phyloP scores from a whole-genome alignment of 495 filamentous ascomycete species.

The Annulohypoxylon bovei region DNA sequence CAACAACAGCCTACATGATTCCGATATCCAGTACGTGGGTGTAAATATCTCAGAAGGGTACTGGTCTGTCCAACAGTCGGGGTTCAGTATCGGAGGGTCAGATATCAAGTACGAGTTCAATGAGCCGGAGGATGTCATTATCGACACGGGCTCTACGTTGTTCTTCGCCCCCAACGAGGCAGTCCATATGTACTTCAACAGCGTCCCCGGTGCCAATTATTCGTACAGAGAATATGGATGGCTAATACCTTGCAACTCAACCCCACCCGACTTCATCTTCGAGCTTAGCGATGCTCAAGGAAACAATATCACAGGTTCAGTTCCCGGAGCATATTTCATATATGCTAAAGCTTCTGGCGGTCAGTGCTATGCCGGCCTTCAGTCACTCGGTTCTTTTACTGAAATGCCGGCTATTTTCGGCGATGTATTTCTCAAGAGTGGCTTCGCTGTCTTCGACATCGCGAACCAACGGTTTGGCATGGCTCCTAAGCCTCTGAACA shows the following conservation, averaged over 20 bases:
- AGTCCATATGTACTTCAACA: constrained; percentile 70
- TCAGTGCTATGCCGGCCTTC: constrained; percentile 76
- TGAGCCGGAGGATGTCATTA: constrained; percentile 66
- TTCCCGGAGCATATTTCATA: constrained; percentile 74
- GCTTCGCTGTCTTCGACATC: constrained; percentile 81
- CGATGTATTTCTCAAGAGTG: constrained; percentile 75
- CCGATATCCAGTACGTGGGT: constrained; percentile 66
- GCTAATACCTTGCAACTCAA: constrained; percentile 65
- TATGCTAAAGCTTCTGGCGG: constrained; percentile 66
- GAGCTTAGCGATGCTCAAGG: constrained; percentile 69
- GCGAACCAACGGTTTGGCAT: constrained; percentile 72
- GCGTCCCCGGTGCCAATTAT: constrained; percentile 68
- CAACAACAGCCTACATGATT: constrained; percentile 63
- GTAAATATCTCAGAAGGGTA: constrained; percentile 70
- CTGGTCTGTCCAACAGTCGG: constrained; percentile 67
- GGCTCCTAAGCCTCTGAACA: constrained; percentile 61
- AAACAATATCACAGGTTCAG: constrained; percentile 62
- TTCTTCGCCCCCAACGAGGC: constrained; percentile 70
- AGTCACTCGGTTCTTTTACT: constrained; percentile 56
- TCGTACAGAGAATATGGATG: constrained; percentile 68
- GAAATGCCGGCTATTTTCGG: constrained; percentile 72
- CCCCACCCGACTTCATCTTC: constrained; percentile 63
- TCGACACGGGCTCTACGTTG: constrained; percentile 80
- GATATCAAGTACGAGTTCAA: constrained; percentile 47
- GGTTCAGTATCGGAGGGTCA: constrained; percentile 66